A percentile compares a stretch with the other conserved stretches of the same genome.
Conservation (phyloP, 148 eudicot species). For the Rhododendron kiyosumense region DNA sequence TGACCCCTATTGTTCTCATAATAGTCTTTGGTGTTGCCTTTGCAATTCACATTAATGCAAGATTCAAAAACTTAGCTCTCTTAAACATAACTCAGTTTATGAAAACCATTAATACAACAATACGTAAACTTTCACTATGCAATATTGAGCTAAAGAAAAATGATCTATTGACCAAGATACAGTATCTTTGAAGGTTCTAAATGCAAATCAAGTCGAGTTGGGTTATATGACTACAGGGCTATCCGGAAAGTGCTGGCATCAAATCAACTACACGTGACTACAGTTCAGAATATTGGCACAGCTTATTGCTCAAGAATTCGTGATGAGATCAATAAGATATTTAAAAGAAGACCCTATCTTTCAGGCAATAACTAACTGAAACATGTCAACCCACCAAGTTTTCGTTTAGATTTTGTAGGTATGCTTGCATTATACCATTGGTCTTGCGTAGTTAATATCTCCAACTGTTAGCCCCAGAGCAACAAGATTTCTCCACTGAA, state of each 20-base stretch:
- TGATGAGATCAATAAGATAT: not conserved
- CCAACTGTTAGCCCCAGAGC: no score
- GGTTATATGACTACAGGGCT: not conserved
- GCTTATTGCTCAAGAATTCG: not conserved
- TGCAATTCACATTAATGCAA: conserved; percentile 17
- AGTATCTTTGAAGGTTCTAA: not conserved
- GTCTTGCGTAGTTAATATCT: not conserved
- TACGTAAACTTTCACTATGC: not conserved
- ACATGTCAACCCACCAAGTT: not conserved
- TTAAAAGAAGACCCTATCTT: not conserved
- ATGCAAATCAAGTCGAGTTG: not conserved
- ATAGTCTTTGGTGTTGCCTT: conserved; percentile 85
- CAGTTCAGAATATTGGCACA: not conserved
- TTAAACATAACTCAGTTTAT: not conserved
- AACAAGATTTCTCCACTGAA: no score
- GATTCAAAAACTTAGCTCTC: conserved; percentile 2
- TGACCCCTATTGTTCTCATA: conserved; percentile 79
- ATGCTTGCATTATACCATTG: not conserved
- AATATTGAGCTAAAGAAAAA: not conserved
- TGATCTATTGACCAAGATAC: not conserved
- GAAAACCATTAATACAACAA: not conserved
- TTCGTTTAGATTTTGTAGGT: not conserved
- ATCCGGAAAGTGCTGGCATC: not conserved
- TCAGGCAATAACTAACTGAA: not conserved
- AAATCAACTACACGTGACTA: not conserved